Base-by-base conservation (phyloP, 2,329 filamentous ascomycete species). In the Colletotrichum tanaceti region DNA sequence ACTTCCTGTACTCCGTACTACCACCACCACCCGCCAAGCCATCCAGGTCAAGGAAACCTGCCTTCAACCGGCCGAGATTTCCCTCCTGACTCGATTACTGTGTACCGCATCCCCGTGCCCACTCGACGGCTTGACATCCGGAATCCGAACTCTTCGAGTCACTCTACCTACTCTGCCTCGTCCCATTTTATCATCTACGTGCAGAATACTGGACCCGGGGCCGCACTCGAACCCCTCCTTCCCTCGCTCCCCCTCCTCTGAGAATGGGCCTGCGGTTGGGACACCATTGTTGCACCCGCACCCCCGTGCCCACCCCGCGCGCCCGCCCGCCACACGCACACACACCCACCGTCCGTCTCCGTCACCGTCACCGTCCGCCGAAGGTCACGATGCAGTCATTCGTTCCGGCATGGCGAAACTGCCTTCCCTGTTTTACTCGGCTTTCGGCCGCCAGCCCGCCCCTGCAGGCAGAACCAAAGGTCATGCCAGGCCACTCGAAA, bases 371-470 rank as follows among this genome's bases (percentile, higher is more conserved):
- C 28, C 22, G 35, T 61, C 50, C 39, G 44, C 46, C 41, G 18
- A 53, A 7, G 35, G 49, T 65, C 35, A 60, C 41, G 54, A 68
- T 54, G 49, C 61, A 47, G 9, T 60, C 61, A 60, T 43, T 58
- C 18, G 5, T 41, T 16, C 35, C 5, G 16, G 7, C 38, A 11
- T 14, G 20, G 35, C 38, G 16, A 24, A 20, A 41, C 22, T 20
- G 22, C 35, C 13, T 54, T 47, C 55, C 57, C 47, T 47, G 57
- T 41, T 32, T 54, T n/a, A 24, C 14, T 28, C 13, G 18, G 18
- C 16, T 22, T 18, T 18, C 9, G 49, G 4, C 20, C 4, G 7
- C 14, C n/a, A 43, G n/a, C 24, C 24, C 35, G n/a, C 28, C 24
- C 43, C 46, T 49, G 39, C 22, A 38, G 24, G 13, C 14, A 39